Conservation (phyloP, 306 rosid genomes). For the Oemleria cerasiformis region DNA sequence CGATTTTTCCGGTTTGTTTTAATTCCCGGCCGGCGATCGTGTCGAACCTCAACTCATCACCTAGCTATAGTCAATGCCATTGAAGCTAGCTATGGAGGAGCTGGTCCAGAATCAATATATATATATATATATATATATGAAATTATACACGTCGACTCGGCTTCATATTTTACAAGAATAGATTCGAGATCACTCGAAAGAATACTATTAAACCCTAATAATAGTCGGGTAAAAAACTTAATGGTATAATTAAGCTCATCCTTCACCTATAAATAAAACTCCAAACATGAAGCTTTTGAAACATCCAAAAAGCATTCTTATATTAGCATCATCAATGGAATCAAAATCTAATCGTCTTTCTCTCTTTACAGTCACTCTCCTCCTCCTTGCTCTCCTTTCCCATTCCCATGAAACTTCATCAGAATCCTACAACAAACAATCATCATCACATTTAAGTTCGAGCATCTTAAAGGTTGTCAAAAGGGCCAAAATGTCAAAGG, state of each 20-base stretch:
- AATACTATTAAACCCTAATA: too few relatives aligned
- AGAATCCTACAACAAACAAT: neutral
- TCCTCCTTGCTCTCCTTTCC: neutral
- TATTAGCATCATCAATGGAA: neutral
- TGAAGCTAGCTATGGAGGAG: too few relatives aligned
- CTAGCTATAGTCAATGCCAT: too few relatives aligned
- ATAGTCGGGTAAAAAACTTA: too few relatives aligned
- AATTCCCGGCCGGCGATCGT: too few relatives aligned
- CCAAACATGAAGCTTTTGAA: neutral
- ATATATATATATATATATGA: too few relatives aligned
- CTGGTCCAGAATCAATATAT: too few relatives aligned
- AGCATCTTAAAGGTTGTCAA: slow-evolving; percentile 30
- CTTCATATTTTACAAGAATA: too few relatives aligned
- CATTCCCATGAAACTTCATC: neutral
- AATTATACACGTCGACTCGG: too few relatives aligned
- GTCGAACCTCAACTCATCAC: too few relatives aligned
- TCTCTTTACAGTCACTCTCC: neutral
- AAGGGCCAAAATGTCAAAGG: slow-evolving; percentile 38
- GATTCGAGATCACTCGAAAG: too few relatives aligned
- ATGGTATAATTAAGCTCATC: neutral
- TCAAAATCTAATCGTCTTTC: neutral
- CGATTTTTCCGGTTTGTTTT: too few relatives aligned
- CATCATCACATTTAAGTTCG: slow-evolving; percentile 28
- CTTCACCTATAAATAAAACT: neutral
- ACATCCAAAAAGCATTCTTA: neutral